Evolutionary conservation across 2,329 filamentous ascomycete species (phyloP).

Genomic region (Monosporascus cannonballus): DNA sequence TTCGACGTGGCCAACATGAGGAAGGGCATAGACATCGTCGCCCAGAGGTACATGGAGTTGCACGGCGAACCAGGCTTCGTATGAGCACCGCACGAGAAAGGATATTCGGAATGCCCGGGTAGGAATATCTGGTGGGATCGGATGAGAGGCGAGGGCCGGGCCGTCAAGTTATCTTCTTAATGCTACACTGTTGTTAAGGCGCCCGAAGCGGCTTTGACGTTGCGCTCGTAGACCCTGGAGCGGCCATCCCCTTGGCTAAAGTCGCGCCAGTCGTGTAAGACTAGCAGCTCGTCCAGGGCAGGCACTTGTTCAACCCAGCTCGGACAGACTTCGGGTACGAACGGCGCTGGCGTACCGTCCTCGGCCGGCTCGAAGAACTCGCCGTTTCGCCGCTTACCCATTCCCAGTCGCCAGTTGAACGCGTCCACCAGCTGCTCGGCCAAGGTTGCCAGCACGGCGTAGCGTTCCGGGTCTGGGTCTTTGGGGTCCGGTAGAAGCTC

Average conservation of each 20-base stretch:
- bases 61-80: constrained; percentile 1
- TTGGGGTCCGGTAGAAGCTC: constrained; percentile 14
- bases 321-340: constrained; percentile 2
- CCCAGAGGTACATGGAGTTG: constrained; percentile 1
- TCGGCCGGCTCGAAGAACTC: constrained; percentile 4
- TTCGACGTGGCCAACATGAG: constrained; percentile 4
- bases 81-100: background rate
- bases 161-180: background rate
- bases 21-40: constrained; percentile 2
- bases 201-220: constrained; percentile 1
- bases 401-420: constrained; percentile 19
- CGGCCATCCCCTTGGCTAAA: background rate
- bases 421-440: constrained; percentile 15
- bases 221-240: background rate
- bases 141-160: background rate
- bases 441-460: constrained; percentile 18
- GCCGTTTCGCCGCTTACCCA: constrained; percentile 13
- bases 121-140: no score
- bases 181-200: background rate
- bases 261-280: constrained; percentile 2
- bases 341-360: constrained; percentile 3
- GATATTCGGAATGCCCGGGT: background rate
- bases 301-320: constrained; percentile 4
- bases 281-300: constrained; percentile 1
- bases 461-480: constrained; percentile 18